Percentiles rank a stretch among this genome's conserved stretches.
These are phyloP conservation scores for Peronosclerospora sorghi DNA, from an alignment of 352 stramenopile genomes.

Conservation along the genomic window DNA sequence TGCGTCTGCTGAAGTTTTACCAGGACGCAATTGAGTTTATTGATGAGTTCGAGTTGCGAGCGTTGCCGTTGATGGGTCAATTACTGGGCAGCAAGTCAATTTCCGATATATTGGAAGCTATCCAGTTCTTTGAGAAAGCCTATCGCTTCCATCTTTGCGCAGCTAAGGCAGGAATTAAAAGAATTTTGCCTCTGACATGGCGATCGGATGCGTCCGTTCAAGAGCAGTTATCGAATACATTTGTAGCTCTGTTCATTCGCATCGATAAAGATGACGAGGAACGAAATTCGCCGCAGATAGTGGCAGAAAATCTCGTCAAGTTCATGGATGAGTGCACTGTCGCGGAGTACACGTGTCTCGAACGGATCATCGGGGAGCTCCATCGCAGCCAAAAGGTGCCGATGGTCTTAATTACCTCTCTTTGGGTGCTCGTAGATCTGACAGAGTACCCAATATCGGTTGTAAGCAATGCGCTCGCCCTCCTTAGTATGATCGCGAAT, in stretches of 20 bases:
- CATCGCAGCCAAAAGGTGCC: constrained; percentile 50
- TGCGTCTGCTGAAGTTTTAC: constrained; percentile 85
- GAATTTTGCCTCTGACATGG: constrained; percentile 88
- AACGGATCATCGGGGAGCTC: constrained; percentile 60
- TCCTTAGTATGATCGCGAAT: constrained; percentile 62
- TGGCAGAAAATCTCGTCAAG: constrained; percentile 60
- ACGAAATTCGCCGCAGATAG: constrained; percentile 27
- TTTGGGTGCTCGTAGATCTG: constrained; percentile 65
- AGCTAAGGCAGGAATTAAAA: constrained; percentile 85
- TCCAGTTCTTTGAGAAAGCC: constrained; percentile 90
- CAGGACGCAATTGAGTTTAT: constrained; percentile 89
- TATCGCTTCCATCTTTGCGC: constrained; percentile 85
- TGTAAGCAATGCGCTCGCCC: constrained; percentile 44
- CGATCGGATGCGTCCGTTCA: constrained; percentile 80
- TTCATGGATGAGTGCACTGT: constrained; percentile 69
- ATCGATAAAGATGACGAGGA: constrained; percentile 35
- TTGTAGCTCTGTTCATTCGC: constrained; percentile 52
- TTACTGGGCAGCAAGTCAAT: constrained; percentile 86
- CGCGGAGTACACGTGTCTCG: constrained; percentile 65
- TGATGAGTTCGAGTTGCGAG: constrained; percentile 77
- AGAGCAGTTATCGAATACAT: constrained; percentile 85
- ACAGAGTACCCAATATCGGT: constrained; percentile 42
- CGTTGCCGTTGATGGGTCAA: constrained; percentile 64
- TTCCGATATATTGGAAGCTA: constrained; percentile 88
- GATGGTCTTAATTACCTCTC: constrained; percentile 42